Evolutionary conservation across 805 yeast species (phyloP), one percentile per base, ranked within the genome.

Genomic region (Schwanniomyces occidentalis): DNA sequence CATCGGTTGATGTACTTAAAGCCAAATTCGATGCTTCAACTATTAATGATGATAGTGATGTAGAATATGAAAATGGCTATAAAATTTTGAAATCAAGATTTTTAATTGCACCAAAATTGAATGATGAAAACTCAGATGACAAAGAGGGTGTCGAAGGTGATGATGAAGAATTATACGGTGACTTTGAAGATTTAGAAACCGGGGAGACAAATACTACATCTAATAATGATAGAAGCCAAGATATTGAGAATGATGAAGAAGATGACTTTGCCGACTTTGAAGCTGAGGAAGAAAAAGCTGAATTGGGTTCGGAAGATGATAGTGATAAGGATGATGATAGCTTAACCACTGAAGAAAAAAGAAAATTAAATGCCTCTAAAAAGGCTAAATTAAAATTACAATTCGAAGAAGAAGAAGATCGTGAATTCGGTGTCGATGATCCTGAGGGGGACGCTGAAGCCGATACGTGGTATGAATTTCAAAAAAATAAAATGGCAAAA

Each of bases 391-490:
- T 91, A 40, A 81, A 89, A 40, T 71, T 86, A 51, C 97, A 93
- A 56, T 88, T 93, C 53, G 98, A 93, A 54, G 88, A 80, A 34
- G 88, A 82, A 56, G 89, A 82, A 49, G 74, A 69, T 38, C 53
- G 73, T 8, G 74, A 69, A 38, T 78, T 78, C 46, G 86, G 85
- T 12, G 88, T 81, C 16, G 86, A 82, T 43, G 95, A 87, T 44
- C 86, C 86, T 8, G 89, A 85, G 54, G 82, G 77, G 37, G 65
- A 56, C 32, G 58, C 61, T 15, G 95, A 85, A 54, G 88, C 87
- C 37, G 97, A 91, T 51, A 89, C 96, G 0, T 93, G 99, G 99
- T 93, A 91, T 58, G 98, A 91, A 58, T 79, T 85, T 60, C 97
- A 93, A 61, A 93, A 93, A 68, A 95, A 95, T 41, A 91, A 90